Evolutionary conservation across 2,329 filamentous ascomycete genomes (phyloP), one percentile per base, ranked within the genome.

Genomic region (Cladosporium velox): DNA sequence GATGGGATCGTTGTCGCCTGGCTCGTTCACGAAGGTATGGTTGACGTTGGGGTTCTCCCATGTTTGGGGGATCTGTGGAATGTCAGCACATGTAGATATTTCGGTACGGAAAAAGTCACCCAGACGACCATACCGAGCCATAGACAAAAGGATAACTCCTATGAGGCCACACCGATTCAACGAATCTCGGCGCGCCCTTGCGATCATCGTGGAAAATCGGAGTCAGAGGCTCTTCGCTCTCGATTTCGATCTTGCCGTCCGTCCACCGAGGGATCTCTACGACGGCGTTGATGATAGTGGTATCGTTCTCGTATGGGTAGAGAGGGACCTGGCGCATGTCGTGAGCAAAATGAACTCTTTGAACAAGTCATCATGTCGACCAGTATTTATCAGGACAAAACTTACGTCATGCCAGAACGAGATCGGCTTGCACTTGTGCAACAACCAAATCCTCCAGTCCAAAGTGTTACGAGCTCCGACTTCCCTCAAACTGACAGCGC

Each of bases 121-220:
- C 4, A 34, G 2, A 8, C 2, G 1, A 47, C 24, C 61, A 21
- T 30, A 64, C 61, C 10, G 93, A 93, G 84, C 95, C 95, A 84
- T 99, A 99, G 89, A 99, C 99, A 94, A 95, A 99, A 76, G 98
- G 92, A 84, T 99, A 99, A 73, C 95, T 95, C 89, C 98, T 98
- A 90, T 99, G 95, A 76, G 95, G 95, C 88, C 98, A 99, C 89
- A 95, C 98, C 90, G 98, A 99, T 84, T 95, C 93, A 79, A 99
- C 95, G 80, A 90, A 99, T 78, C 95, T 92, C 77, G 98, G 93
- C 88, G 97, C 98, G 87, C 94, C 95, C 88, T 99, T 98, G 91
- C 99, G 98, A 82, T 89, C 88, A 81, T 99, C 95, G 86, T 99
- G 95, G 90, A 97, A 97, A 86, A 97, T 97, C 79, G 94, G 94